Evolutionary conservation across 768 basidiomycete genomes (phyloP).

Genomic region (Termitomyces sp.): DNA sequence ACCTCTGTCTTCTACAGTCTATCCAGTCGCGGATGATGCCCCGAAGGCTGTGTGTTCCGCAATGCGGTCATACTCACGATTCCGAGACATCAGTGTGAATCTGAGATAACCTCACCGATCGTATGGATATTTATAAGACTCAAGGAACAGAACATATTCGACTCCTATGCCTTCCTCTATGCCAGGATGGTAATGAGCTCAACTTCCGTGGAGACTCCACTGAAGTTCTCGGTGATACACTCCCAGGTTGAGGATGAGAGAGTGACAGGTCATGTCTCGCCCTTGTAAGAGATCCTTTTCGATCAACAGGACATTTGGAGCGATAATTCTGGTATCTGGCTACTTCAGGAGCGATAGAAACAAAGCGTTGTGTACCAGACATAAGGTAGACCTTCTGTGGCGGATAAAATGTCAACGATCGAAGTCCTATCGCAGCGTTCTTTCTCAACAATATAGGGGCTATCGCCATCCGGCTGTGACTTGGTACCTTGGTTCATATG

Average conservation of each 20-base stretch:
- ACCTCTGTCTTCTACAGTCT: constrained; percentile 2
- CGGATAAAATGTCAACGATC: background rate
- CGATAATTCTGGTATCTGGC: no score
- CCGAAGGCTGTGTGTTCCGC: constrained; percentile 3
- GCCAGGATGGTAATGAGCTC: background rate
- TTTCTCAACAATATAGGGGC: background rate
- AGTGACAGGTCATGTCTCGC: background rate
- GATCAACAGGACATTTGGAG: background rate
- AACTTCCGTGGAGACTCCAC: background rate
- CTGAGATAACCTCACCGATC: constrained; percentile 9
- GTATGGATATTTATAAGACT: background rate
- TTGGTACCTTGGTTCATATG: background rate
- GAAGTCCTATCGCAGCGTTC: background rate
- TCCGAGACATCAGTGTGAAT: constrained; percentile 11
- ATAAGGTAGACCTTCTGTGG: background rate
- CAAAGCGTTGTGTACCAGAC: background rate
- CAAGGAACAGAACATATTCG: constrained; percentile 1
- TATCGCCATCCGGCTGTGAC: background rate
- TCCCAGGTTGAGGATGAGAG: background rate
- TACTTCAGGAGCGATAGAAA: background rate
- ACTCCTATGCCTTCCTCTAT: background rate
- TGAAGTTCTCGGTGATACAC: background rate
- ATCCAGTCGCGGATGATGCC: background rate
- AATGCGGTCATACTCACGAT: background rate
- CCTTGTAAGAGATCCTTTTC: background rate